Conservation (phyloP, 768 basidiomycete genomes). For the Rhizopogon vesiculosus region DNA sequence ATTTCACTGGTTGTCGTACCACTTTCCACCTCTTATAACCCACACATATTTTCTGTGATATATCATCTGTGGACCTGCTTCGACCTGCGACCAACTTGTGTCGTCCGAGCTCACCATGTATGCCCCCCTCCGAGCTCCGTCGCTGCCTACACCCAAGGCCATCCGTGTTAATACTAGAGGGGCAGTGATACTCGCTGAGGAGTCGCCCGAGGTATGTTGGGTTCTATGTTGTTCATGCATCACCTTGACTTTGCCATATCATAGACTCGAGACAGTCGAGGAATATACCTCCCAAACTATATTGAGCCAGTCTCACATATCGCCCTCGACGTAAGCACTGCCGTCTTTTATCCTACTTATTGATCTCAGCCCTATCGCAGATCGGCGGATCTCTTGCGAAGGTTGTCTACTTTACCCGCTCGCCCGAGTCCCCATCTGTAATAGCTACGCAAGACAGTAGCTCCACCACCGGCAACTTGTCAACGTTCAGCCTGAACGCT, state of each 20-base stretch:
- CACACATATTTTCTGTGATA: constrained; percentile 2
- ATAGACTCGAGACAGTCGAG: constrained; percentile 89
- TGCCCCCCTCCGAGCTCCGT: constrained; percentile 42
- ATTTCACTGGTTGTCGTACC: constrained; percentile 1
- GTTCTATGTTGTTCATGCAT: constrained; percentile 5
- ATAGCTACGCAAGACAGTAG: constrained; percentile 56
- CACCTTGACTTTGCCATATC: constrained; percentile 7
- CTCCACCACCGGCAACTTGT: constrained; percentile 40
- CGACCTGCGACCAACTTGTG: neutral
- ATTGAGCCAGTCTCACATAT: constrained; percentile 98
- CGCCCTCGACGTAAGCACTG: constrained; percentile 83
- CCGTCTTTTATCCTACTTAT: neutral
- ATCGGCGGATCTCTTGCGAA: constrained; percentile 97
- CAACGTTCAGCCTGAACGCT: constrained; percentile 24
- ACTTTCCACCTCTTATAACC: constrained; percentile 3
- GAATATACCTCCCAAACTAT: constrained; percentile 96
- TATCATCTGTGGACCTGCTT: neutral
- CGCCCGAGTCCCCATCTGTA: constrained; percentile 74
- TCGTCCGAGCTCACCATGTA: constrained; percentile 8
- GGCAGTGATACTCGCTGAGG: constrained; percentile 89
- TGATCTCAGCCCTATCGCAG: constrained; percentile 35
- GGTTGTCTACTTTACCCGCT: constrained; percentile 97
- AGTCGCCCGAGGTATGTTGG: constrained; percentile 81
- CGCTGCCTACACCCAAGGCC: constrained; percentile 76
- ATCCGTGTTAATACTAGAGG: constrained; percentile 96